A percentile compares a stretch with the other conserved stretches of the same genome.
These are phyloP conservation scores for Garcia nutans DNA, from an alignment of 345 rosid species.

Conservation along the genomic window DNA sequence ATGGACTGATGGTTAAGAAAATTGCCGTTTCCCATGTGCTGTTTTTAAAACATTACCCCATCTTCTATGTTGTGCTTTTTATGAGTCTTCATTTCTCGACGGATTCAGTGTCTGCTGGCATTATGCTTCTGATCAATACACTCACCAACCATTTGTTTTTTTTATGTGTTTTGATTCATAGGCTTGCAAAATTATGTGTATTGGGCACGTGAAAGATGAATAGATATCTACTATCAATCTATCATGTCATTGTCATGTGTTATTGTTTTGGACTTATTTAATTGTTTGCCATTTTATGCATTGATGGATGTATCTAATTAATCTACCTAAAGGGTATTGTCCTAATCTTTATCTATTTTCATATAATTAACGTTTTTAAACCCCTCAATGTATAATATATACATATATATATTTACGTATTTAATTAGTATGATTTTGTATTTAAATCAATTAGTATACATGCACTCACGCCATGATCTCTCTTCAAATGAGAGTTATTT, in stretches of 20 bases:
- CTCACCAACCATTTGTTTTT: not conserved
- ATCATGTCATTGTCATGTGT: too few relatives aligned
- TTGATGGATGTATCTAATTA: not conserved
- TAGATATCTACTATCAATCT: too few relatives aligned
- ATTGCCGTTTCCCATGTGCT: conserved; percentile 8
- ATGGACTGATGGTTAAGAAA: too few relatives aligned
- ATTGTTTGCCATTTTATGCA: not conserved
- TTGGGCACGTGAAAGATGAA: not conserved
- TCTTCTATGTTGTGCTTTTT: not conserved
- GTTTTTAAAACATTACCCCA: not conserved
- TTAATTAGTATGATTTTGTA: too few relatives aligned
- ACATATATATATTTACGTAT: too few relatives aligned
- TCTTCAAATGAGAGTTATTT: too few relatives aligned
- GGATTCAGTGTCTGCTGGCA: not conserved
- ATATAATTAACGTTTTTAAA: too few relatives aligned
- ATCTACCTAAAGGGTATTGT: not conserved
- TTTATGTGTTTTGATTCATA: not conserved
- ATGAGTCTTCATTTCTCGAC: not conserved
- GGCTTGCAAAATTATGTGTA: not conserved
- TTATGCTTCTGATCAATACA: not conserved
- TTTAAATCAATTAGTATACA: too few relatives aligned
- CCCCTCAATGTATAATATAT: too few relatives aligned
- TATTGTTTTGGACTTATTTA: not conserved
- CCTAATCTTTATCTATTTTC: too few relatives aligned
- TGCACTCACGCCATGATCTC: too few relatives aligned